Percentiles rank a stretch among this genome's conserved stretches.
These are phyloP conservation scores for Chionographis japonica DNA, from an alignment of 106 monocot species.

Conservation along the genomic window DNA sequence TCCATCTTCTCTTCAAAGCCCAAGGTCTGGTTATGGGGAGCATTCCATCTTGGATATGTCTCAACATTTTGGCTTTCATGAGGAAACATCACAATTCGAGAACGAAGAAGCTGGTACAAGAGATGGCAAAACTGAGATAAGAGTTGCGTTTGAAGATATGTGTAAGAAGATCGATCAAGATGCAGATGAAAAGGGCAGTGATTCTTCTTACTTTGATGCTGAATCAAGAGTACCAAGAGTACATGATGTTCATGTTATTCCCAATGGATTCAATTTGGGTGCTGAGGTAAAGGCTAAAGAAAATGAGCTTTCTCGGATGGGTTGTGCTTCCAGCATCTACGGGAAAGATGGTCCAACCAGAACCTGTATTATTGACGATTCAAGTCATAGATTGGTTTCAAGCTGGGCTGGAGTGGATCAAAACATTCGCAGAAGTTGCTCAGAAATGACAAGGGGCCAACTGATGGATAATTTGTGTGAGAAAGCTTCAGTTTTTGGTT, in stretches of 20 bases:
- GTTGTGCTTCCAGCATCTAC: slow-evolving; percentile 4
- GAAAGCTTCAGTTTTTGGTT: slow-evolving; percentile 16
- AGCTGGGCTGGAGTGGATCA: slow-evolving; percentile 10
- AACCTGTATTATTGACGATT: slow-evolving; percentile 1
- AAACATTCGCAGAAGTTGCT: slow-evolving; percentile 34
- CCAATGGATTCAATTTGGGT: slow-evolving; percentile 22
- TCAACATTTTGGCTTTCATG: background rate
- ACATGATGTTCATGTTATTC: slow-evolving; percentile 67
- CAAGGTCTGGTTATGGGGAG: background rate
- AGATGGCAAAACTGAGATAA: slow-evolving; percentile 1
- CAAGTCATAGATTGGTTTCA: slow-evolving; percentile 2
- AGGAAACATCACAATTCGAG: slow-evolving; percentile 5
- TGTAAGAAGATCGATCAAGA: background rate
- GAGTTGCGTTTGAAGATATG: slow-evolving; percentile 5
- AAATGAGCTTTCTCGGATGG: background rate
- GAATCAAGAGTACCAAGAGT: slow-evolving; percentile 16
- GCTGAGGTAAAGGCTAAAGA: slow-evolving; percentile 11
- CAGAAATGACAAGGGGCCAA: slow-evolving; percentile 17
- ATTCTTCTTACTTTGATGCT: slow-evolving; percentile 19
- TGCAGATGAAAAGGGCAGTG: background rate
- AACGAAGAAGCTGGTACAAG: background rate
- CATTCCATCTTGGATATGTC: background rate
- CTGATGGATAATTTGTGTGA: slow-evolving; percentile 5
- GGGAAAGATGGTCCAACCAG: background rate
- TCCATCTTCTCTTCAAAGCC: slow-evolving; percentile 9